Evolutionary conservation across 768 basidiomycete species (phyloP), one percentile per base, ranked within the genome.

Genomic region (Boletus rufocinnamomeus): DNA sequence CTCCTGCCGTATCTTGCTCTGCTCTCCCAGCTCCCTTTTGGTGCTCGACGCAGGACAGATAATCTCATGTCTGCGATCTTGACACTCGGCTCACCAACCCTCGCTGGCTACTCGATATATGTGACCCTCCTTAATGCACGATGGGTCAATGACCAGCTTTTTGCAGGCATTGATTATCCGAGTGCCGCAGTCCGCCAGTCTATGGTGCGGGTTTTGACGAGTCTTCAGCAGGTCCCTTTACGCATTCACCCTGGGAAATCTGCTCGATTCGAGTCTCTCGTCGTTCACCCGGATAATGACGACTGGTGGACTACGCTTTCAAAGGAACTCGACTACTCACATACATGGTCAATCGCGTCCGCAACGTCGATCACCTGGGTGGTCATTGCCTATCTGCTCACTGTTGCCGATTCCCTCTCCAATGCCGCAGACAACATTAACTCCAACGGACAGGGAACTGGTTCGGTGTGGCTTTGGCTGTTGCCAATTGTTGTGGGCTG

Each of bases 21-120:
- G 9, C 67, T 82, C 21, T 79, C 80, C 0, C 80, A 80, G 48
- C 74, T 82, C n/a, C 82, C 80, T 0, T 82, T 80, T 27, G 80
- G 80, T 9, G 72, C 76, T 32, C 68, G 61, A 13, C 73, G 74
- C 51, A 74, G 65, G 28, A 60, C 72, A n/a, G 78, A 79, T 21
- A 79, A 81, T 52, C 64, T 81, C 40, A 69, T 74, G 59, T 76
- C 79, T 9, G 74, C 75, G 21, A 16, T 82, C 9, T 67, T 82
- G 37, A 75, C 78, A 1, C 63, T 82, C 27, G 81, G 80, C 1
- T 80, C 78, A 0, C 80, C 80, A 0, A 65, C 66, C 4, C 74
- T 82, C 4, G 79, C 81, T 1, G 76, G 74, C 4, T 82, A 80
- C 61, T 81, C 81, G 2, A 54, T 82, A 10, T 72, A 62, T 21